Percentiles rank a stretch among this genome's conserved stretches.
phyloP scores from a whole-genome alignment of 768 basidiomycete species.

The Pleurotus salmoneostramineus region DNA sequence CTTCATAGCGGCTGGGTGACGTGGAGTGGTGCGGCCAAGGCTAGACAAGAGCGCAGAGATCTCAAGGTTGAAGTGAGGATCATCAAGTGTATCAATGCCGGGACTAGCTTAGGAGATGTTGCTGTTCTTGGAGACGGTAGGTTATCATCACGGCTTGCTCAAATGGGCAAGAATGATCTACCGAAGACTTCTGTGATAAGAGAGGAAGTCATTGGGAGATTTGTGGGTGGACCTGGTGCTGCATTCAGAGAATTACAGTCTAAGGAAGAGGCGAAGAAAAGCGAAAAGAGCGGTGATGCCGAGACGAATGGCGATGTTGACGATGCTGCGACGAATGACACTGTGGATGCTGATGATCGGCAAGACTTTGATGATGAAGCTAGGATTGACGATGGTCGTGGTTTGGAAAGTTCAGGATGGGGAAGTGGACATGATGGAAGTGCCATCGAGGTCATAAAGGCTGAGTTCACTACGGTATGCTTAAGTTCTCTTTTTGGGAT shows the following conservation, averaged over 20 bases:
- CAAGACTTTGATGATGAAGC: slow-evolving; percentile 20
- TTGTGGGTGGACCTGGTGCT: slow-evolving; percentile 40
- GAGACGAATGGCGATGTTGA: slow-evolving; percentile 13
- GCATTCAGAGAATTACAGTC: slow-evolving; percentile 21
- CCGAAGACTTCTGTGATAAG: slow-evolving; percentile 17
- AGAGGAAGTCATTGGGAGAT: slow-evolving; percentile 43
- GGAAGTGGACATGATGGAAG: slow-evolving; percentile 78
- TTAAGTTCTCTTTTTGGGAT: not conserved
- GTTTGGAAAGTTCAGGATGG: slow-evolving; percentile 67
- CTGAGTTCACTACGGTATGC: slow-evolving; percentile 58
- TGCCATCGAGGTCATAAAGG: slow-evolving; percentile 66
- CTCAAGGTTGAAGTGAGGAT: slow-evolving; percentile 36
- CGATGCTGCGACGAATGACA: slow-evolving; percentile 27
- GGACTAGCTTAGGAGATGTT: not conserved
- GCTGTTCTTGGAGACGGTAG: slow-evolving; percentile 8
- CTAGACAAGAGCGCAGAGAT: slow-evolving; percentile 35
- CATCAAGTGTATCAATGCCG: slow-evolving; percentile 28
- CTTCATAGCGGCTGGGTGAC: slow-evolving; percentile 61
- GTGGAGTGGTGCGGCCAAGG: slow-evolving; percentile 38
- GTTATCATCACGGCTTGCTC: slow-evolving; percentile 17
- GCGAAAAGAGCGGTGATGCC: slow-evolving; percentile 14
- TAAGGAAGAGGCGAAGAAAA: slow-evolving; percentile 18
- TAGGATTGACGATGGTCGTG: slow-evolving; percentile 55
- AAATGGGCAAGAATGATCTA: slow-evolving; percentile 8
- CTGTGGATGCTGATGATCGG: slow-evolving; percentile 15